Conservation (phyloP, 2,329 filamentous ascomycete genomes). For the Chaetomiaceae sp. region DNA sequence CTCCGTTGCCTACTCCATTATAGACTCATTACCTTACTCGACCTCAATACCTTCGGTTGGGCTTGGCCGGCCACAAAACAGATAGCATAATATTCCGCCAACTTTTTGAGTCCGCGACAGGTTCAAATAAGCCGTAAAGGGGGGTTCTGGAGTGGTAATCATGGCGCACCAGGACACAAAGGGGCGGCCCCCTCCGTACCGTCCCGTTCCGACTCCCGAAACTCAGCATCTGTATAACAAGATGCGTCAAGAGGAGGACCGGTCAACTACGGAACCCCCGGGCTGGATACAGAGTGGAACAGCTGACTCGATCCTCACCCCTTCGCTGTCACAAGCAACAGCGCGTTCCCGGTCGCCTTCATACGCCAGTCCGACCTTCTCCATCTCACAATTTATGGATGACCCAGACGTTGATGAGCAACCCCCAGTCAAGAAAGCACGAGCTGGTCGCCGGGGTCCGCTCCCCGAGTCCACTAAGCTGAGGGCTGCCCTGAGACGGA, state of each 20-base stretch:
- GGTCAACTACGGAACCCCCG: not conserved
- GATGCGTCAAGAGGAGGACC: constrained; percentile 20
- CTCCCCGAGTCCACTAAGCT: constrained; percentile 12
- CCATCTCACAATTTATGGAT: constrained; percentile 7
- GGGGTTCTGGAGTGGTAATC: no score
- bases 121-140: no score
- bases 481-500: constrained; percentile 25
- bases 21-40: no score
- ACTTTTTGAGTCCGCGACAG: no score
- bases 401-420: constrained; percentile 5
- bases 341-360: constrained; percentile 20
- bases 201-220: constrained; percentile 14
- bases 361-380: constrained; percentile 14
- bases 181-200: not conserved
- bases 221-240: constrained; percentile 23
- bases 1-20: no score
- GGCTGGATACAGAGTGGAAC: not conserved
- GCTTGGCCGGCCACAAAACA: no score
- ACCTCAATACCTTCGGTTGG: no score
- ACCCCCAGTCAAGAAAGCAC: constrained; percentile 1
- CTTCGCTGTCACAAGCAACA: constrained; percentile 11
- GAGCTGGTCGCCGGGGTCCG: constrained; percentile 16
- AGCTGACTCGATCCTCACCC: constrained; percentile 7
- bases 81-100: no score
- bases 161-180: not conserved